These are phyloP conservation scores for Ceratocystis cacaofunesta DNA, from an alignment of 2,329 filamentous ascomycete genomes.

Conservation along the genomic window DNA sequence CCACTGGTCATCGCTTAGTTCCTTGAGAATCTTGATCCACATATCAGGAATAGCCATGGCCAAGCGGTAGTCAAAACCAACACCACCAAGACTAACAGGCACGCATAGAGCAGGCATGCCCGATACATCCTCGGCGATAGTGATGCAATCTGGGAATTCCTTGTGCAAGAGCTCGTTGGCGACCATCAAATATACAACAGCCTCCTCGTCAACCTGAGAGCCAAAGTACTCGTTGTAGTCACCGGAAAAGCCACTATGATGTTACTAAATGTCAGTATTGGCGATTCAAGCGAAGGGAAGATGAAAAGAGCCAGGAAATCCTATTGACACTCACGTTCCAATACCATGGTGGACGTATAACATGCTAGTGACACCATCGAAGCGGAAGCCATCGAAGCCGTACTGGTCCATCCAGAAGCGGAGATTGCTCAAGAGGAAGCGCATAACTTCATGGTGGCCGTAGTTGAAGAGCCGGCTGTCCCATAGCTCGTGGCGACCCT, in stretches of 20 bases:
- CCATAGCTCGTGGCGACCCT: constrained; percentile 84
- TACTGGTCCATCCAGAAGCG: constrained; percentile 99
- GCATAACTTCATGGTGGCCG: constrained; percentile 78
- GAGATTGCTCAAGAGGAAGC: constrained; percentile 91
- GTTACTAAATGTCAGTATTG: constrained; percentile 20
- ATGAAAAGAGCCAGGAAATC: not conserved
- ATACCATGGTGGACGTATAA: constrained; percentile 92
- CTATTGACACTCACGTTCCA: constrained; percentile 57
- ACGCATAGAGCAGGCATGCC: constrained; percentile 97
- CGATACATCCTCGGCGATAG: constrained; percentile 91
- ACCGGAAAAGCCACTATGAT: constrained; percentile 71
- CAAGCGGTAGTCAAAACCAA: constrained; percentile 93
- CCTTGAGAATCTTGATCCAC: constrained; percentile 98
- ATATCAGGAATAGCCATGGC: constrained; percentile 97
- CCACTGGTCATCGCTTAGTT: constrained; percentile 82
- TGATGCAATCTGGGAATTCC: constrained; percentile 78
- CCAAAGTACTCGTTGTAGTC: constrained; percentile 99
- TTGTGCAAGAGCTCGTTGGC: constrained; percentile 90
- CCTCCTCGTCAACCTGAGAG: constrained; percentile 74
- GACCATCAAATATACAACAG: constrained; percentile 85
- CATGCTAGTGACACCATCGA: constrained; percentile 98
- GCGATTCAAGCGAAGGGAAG: not conserved
- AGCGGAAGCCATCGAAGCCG: constrained; percentile 88
- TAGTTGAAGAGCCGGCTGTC: constrained; percentile 97
- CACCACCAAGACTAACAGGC: constrained; percentile 67